Evolutionary conservation across 2,329 filamentous ascomycete genomes (phyloP).

Genomic region (Colletotrichum spinosum): DNA sequence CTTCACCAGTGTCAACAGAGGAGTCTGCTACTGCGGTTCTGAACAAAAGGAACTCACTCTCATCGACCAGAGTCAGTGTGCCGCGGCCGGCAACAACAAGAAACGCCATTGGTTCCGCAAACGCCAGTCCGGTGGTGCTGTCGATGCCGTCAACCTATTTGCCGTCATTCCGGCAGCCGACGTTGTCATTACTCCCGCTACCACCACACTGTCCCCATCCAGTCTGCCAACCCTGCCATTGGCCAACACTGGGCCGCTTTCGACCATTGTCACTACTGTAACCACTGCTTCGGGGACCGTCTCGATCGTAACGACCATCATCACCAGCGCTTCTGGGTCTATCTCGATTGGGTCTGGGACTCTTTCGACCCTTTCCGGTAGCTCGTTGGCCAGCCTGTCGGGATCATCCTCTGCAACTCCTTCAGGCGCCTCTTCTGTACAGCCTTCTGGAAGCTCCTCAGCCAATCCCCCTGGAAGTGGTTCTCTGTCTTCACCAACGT

Average conservation of each 20-base stretch:
- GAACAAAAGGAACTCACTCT: neutral
- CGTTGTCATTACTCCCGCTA: constrained; percentile 4
- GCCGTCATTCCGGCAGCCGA: constrained; percentile 6
- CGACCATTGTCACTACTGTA: neutral
- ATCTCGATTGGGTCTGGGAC: neutral
- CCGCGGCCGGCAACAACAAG: constrained; percentile 5
- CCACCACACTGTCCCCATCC: constrained; percentile 1
- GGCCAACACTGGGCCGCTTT: neutral
- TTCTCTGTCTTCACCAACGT: too few relatives aligned
- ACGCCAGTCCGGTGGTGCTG: constrained; percentile 9
- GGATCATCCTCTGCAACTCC: too few relatives aligned
- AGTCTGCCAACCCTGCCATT: constrained; percentile 5
- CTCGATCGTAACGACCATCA: neutral
- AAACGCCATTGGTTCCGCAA: constrained; percentile 2
- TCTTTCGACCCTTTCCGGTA: neutral
- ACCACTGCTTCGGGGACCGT: neutral
- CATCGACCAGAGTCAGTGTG: constrained; percentile 7
- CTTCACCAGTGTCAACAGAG: neutral
- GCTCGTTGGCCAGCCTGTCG: too few relatives aligned
- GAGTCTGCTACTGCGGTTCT: constrained; percentile 7
- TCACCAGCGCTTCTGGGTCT: neutral
- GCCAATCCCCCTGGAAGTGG: too few relatives aligned
- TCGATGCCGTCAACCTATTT: constrained; percentile 5
- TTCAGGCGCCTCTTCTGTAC: too few relatives aligned
- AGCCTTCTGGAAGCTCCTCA: too few relatives aligned